These are phyloP conservation scores for Thraustotheca clavata DNA, from an alignment of 352 stramenopile species.

Conservation along the genomic window DNA sequence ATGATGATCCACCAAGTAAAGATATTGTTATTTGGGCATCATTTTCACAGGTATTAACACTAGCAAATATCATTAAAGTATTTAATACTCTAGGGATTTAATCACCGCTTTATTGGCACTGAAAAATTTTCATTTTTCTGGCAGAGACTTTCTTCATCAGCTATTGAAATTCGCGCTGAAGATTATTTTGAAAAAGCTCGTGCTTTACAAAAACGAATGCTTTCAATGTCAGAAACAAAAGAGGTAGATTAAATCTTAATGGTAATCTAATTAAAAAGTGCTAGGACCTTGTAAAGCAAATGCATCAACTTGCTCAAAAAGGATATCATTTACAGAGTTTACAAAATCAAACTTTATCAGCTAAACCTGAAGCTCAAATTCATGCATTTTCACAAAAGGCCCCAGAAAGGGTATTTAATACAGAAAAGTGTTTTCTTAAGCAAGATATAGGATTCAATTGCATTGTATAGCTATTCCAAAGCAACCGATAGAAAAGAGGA, in stretches of 20 bases:
- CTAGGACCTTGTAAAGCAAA: conserved; percentile 34
- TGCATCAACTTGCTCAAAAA: conserved; percentile 39
- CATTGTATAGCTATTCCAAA: conserved; percentile 16
- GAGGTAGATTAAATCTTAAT: conserved; percentile 30
- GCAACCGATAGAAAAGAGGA: not conserved
- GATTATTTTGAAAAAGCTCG: conserved; percentile 24
- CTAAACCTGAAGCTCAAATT: not conserved
- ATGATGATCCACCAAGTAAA: not conserved
- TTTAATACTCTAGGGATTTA: not conserved
- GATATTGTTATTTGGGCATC: not conserved
- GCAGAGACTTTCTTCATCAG: not conserved
- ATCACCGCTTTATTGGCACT: not conserved
- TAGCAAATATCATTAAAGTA: not conserved
- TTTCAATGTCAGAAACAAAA: conserved; percentile 24
- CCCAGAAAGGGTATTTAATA: not conserved
- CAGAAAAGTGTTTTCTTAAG: not conserved
- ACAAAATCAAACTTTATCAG: not conserved
- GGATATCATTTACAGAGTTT: conserved; percentile 42
- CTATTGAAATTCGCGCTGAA: conserved; percentile 17
- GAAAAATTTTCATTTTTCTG: conserved; percentile 19
- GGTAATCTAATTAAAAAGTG: conserved; percentile 31
- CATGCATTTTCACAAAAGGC: conserved; percentile 3
- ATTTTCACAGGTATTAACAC: conserved; percentile 3
- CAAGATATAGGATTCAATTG: conserved; percentile 1
- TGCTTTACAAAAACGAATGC: conserved; percentile 23